Evolutionary conservation across 768 basidiomycete species (phyloP).

Genomic region (Leccinellum luteum): DNA sequence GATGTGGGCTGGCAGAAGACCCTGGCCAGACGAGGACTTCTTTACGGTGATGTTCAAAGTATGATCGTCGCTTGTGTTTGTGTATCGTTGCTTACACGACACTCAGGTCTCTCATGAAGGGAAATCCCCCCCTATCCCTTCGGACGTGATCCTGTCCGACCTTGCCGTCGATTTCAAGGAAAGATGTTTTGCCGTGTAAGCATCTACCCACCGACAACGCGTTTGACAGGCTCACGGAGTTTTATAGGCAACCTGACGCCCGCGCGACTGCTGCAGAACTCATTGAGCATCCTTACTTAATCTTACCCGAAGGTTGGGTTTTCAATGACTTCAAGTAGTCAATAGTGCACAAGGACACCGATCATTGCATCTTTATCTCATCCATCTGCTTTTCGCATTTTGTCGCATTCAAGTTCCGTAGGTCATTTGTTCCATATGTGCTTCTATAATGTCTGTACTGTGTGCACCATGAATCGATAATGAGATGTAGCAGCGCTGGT

Average conservation of each 20-base stretch:
- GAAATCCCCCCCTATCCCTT: slow-evolving; percentile 85
- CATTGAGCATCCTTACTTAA: slow-evolving; percentile 75
- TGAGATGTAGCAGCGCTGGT: slow-evolving; percentile 31
- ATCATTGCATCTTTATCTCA: slow-evolving; percentile 22
- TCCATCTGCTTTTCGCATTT: slow-evolving; percentile 26
- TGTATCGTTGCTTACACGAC: neutral
- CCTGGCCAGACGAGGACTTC: slow-evolving; percentile 89
- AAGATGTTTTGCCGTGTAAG: slow-evolving; percentile 88
- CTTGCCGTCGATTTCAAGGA: slow-evolving; percentile 83
- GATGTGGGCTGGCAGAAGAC: slow-evolving; percentile 97
- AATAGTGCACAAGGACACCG: slow-evolving; percentile 16
- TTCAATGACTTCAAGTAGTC: slow-evolving; percentile 54
- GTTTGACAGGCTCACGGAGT: neutral
- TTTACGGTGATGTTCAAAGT: slow-evolving; percentile 96
- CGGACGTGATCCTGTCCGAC: slow-evolving; percentile 70
- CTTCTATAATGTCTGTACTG: slow-evolving; percentile 34
- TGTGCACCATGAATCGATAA: slow-evolving; percentile 26
- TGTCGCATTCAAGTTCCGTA: slow-evolving; percentile 17
- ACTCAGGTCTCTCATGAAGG: slow-evolving; percentile 79
- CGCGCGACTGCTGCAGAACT: slow-evolving; percentile 80
- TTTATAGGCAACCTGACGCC: slow-evolving; percentile 71
- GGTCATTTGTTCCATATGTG: slow-evolving; percentile 31
- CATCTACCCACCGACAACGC: slow-evolving; percentile 1
- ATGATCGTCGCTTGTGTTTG: slow-evolving; percentile 11
- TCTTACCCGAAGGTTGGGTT: slow-evolving; percentile 67